A percentile compares a stretch with the other conserved stretches of the same genome.
Evolutionary conservation across 192 early-diverging fungal species (phyloP).

Genomic region (Backusella circina): DNA sequence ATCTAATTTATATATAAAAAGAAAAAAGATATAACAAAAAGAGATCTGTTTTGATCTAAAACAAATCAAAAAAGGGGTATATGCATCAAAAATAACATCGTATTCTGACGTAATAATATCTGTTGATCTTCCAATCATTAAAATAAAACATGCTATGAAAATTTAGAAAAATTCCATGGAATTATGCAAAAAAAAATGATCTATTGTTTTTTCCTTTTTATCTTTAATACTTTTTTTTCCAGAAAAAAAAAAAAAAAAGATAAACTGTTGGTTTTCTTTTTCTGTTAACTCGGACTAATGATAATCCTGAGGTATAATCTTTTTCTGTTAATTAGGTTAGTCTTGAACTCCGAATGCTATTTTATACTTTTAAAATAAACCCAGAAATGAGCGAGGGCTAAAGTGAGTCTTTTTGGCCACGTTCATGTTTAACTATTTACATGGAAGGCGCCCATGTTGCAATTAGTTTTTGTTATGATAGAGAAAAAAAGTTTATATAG

Average conservation of each 20-base stretch:
- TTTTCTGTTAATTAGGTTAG: neutral
- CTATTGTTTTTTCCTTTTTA: neutral
- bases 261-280: no score
- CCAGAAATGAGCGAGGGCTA: neutral
- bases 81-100: neutral
- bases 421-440: neutral
- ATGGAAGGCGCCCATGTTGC: neutral
- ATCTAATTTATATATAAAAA: no score
- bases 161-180: neutral
- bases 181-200: neutral
- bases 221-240: neutral
- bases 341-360: neutral
- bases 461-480: neutral
- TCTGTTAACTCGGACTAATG: no score
- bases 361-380: neutral
- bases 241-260: neutral
- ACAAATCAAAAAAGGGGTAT: neutral
- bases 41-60: neutral
- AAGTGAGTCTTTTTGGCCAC: neutral
- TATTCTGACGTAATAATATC: neutral
- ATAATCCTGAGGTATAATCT: neutral
- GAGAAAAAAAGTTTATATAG: neutral
- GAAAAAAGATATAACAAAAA: no score
- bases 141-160: neutral
- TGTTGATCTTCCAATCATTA: neutral